Percentiles rank a stretch among this genome's conserved stretches.
Conservation (phyloP, 176 grass and related monocot species). For the Bolboschoenus planiculmis region DNA sequence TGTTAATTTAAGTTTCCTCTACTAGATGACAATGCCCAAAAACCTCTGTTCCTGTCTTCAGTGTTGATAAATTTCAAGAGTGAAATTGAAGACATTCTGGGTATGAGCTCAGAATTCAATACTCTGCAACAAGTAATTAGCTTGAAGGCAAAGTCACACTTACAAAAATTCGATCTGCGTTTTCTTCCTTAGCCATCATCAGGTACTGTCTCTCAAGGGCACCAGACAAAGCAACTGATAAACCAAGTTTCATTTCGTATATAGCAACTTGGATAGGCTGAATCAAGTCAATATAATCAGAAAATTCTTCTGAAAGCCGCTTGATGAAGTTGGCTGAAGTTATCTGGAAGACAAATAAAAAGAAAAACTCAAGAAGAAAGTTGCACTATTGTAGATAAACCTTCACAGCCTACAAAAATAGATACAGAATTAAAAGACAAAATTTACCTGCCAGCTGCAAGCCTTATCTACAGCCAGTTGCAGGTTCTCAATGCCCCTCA, state of each 20-base stretch:
- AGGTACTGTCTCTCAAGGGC: slow-evolving; percentile 67
- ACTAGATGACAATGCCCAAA: not conserved
- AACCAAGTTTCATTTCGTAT: slow-evolving; percentile 96
- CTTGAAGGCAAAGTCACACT: slow-evolving; percentile 4
- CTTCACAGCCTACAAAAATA: not conserved
- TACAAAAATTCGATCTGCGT: slow-evolving; percentile 61
- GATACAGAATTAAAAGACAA: slow-evolving; percentile 14
- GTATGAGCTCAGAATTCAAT: not conserved
- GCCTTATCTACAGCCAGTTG: slow-evolving; percentile 48
- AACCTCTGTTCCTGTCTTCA: not conserved
- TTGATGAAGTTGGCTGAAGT: slow-evolving; percentile 60
- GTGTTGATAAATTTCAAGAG: not conserved
- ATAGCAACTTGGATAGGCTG: slow-evolving; percentile 89
- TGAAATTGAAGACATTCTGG: not conserved
- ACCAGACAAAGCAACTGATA: slow-evolving; percentile 61
- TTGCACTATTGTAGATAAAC: not conserved
- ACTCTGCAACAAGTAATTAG: not conserved
- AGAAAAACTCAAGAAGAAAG: slow-evolving; percentile 2
- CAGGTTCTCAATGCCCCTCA: slow-evolving; percentile 34
- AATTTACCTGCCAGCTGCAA: slow-evolving; percentile 83
- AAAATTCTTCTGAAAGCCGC: slow-evolving; percentile 71
- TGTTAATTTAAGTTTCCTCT: not conserved
- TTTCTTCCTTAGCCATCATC: slow-evolving; percentile 49
- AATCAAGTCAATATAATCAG: slow-evolving; percentile 77
- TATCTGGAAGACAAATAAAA: slow-evolving; percentile 45